Percentiles rank a stretch among this genome's conserved stretches.
Conservation (phyloP, 352 stramenopile species). For the Pythium sukuiense region DNA sequence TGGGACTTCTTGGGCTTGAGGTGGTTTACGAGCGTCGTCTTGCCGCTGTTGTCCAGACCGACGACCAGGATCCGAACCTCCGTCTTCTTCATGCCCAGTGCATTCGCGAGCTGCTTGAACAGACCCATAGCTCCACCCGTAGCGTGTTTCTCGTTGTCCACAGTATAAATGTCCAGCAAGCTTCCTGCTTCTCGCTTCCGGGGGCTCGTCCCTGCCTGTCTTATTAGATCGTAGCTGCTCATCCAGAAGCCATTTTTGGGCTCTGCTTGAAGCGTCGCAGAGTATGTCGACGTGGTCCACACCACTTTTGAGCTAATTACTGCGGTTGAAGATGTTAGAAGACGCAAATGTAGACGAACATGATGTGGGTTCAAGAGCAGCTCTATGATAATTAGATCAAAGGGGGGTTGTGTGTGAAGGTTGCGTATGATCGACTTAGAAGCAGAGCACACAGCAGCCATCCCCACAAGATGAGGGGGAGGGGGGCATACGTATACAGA, state of each 20-base stretch:
- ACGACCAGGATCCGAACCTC: slow-evolving; percentile 89
- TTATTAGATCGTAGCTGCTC: slow-evolving; percentile 2
- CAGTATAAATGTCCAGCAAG: background rate
- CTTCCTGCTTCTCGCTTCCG: background rate
- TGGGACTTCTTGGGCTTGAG: slow-evolving; percentile 90
- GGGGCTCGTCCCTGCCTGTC: background rate
- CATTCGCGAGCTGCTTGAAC: slow-evolving; percentile 80
- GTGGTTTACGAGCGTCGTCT: slow-evolving; percentile 92
- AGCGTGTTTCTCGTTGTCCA: background rate
- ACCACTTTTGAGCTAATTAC: slow-evolving; percentile 2
- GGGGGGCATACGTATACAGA: slow-evolving; percentile 11
- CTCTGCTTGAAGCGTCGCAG: background rate
- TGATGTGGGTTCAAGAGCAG: slow-evolving; percentile 8
- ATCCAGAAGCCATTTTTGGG: slow-evolving; percentile 3
- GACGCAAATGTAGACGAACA: slow-evolving; percentile 17
- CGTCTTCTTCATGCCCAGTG: slow-evolving; percentile 80
- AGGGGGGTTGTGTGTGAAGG: background rate
- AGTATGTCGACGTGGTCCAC: slow-evolving; percentile 15
- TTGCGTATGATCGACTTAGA: slow-evolving; percentile 2
- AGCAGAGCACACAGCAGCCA: slow-evolving; percentile 1
- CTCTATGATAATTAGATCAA: slow-evolving; percentile 23
- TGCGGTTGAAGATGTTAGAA: slow-evolving; percentile 10
- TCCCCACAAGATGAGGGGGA: background rate
- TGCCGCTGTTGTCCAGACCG: slow-evolving; percentile 90
- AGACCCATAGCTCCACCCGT: slow-evolving; percentile 55